phyloP scores from a whole-genome alignment of 768 basidiomycete genomes.

The Roridomyces roridus region DNA sequence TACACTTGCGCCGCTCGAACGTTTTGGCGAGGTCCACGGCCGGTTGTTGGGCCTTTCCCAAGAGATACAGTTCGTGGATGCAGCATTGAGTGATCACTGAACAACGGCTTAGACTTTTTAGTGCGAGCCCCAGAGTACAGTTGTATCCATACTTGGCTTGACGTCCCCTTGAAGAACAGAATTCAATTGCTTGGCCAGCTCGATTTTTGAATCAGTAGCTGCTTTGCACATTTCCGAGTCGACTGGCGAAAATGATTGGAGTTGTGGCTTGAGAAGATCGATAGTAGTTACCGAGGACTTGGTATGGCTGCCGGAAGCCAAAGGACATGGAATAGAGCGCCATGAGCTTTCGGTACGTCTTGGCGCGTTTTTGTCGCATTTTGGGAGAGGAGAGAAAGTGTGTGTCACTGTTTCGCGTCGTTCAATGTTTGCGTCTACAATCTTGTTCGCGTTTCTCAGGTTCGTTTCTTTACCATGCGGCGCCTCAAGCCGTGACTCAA shows the following conservation, averaged over 20 bases:
- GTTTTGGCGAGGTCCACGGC: conserved; percentile 90
- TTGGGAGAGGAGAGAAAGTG: conserved; percentile 29
- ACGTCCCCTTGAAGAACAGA: conserved; percentile 84
- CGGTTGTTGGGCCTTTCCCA: conserved; percentile 74
- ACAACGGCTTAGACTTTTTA: conserved; percentile 44
- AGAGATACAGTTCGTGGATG: conserved; percentile 90
- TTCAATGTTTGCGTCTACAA: neutral
- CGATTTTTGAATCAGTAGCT: conserved; percentile 71
- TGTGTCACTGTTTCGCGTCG: neutral
- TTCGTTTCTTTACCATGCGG: neutral
- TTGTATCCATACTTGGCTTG: conserved; percentile 81
- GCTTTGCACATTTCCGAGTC: conserved; percentile 85
- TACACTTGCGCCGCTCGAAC: conserved; percentile 94
- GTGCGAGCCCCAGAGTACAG: conserved; percentile 21
- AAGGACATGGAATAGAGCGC: conserved; percentile 84
- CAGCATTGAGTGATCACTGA: conserved; percentile 99
- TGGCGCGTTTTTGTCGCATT: conserved; percentile 97
- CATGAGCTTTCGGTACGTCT: conserved; percentile 95
- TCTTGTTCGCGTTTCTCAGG: conserved; percentile 28
- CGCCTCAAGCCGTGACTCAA: neutral
- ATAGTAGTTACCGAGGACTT: conserved; percentile 74
- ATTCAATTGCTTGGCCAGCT: conserved; percentile 76
- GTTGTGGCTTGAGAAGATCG: conserved; percentile 11
- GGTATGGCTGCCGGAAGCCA: conserved; percentile 93
- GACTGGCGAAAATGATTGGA: conserved; percentile 51